Evolutionary conservation across 805 yeast species (phyloP).

Genomic region (Candida sphagnicola): DNA sequence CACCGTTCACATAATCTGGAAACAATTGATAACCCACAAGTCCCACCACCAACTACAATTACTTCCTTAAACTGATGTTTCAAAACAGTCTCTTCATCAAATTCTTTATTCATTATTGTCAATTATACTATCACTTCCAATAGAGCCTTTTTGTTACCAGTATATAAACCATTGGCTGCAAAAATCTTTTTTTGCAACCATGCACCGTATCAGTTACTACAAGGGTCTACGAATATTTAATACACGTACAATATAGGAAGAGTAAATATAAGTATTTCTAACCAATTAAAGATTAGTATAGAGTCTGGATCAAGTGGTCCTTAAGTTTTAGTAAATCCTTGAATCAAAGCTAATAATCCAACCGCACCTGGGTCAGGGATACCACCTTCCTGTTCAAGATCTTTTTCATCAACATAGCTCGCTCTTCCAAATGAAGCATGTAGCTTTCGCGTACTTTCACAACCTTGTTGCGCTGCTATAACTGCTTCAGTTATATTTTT

Average conservation of each 20-base stretch:
- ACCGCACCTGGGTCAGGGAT: slow-evolving; percentile 95
- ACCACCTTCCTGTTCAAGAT: slow-evolving; percentile 57
- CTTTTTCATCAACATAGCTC: slow-evolving; percentile 71
- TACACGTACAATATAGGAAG: no score
- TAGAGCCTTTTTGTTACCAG: no score
- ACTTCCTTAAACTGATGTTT: slow-evolving; percentile 27
- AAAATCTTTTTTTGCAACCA: neutral
- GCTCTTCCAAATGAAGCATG: slow-evolving; percentile 93
- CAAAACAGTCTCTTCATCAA: neutral
- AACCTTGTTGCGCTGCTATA: slow-evolving; percentile 68
- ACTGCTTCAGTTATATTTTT: slow-evolving; percentile 58
- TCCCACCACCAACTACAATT: slow-evolving; percentile 44
- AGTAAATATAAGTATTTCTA: no score
- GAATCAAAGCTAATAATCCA: slow-evolving; percentile 63
- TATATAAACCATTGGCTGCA: neutral
- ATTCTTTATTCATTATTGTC: neutral
- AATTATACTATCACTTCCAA: no score
- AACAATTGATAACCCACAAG: slow-evolving; percentile 40
- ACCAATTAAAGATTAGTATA: no score
- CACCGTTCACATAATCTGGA: slow-evolving; percentile 39
- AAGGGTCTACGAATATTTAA: neutral
- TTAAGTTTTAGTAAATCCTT: slow-evolving; percentile 32
- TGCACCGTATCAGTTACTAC: neutral
- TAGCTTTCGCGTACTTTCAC: slow-evolving; percentile 66
- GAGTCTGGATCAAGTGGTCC: neutral